Conservation (phyloP, 495 filamentous ascomycete species). For the Pyronema omphalodes region DNA sequence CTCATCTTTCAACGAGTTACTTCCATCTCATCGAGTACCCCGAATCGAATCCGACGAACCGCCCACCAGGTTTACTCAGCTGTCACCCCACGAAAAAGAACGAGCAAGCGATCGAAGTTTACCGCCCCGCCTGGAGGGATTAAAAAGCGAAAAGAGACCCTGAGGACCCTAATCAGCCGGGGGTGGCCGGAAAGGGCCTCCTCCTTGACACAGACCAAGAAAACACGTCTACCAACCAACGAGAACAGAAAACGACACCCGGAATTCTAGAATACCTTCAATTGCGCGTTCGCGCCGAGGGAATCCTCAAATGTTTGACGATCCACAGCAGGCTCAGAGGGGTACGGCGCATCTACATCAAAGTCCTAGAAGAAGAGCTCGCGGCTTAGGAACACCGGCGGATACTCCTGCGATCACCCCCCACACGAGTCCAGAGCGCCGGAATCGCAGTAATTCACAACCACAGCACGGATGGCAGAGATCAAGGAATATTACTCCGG, state of each 20-base stretch:
- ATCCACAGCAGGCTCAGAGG: not conserved
- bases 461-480: conserved; percentile 7
- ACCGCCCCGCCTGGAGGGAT: not conserved
- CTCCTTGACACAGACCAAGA: not conserved
- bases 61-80: too few species aligned
- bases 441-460: conserved; percentile 9
- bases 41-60: too few species aligned
- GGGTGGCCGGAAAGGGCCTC: conserved; percentile 4
- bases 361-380: conserved; percentile 8
- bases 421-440: conserved; percentile 12
- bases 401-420: conserved; percentile 3
- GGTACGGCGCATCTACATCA: conserved; percentile 4
- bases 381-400: conserved; percentile 4
- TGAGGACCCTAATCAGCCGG: conserved; percentile 1
- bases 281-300: not conserved
- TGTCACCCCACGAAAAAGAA: too few species aligned
- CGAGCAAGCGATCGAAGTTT: not conserved
- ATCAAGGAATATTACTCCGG: conserved; percentile 6
- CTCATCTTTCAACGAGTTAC: not conserved
- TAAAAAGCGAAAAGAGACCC: too few species aligned
- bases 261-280: not conserved
- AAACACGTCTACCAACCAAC: not conserved
- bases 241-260: not conserved
- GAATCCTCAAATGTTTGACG: conserved; percentile 3
- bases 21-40: too few species aligned